A percentile compares a stretch with the other conserved stretches of the same genome.
These are phyloP conservation scores for Eimeria acervulina DNA, from an alignment of 169 alveolate species.

Conservation along the genomic window DNA sequence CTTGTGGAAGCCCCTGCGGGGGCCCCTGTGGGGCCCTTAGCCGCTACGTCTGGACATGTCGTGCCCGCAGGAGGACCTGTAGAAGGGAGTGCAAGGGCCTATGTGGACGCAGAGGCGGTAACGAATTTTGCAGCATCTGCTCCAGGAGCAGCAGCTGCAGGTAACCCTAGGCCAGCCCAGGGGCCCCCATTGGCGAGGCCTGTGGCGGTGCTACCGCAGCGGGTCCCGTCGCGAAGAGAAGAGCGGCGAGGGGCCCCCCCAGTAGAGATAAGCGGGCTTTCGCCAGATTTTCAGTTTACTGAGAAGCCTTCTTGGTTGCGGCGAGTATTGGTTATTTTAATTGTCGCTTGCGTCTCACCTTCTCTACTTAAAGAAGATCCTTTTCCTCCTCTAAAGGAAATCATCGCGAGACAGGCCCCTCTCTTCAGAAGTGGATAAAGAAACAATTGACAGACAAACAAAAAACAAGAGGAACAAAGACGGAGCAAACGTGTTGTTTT, in stretches of 20 bases:
- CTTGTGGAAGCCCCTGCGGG: neutral
- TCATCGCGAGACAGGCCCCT: neutral
- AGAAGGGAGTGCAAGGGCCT: no score
- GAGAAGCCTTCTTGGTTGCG: constrained; percentile 13
- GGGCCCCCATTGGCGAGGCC: constrained; percentile 31
- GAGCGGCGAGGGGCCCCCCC: neutral
- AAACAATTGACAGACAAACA: no score
- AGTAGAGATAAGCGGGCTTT: neutral
- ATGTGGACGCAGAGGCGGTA: neutral
- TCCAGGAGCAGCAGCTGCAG: constrained; percentile 6
- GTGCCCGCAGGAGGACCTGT: no score
- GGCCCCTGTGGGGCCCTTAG: neutral
- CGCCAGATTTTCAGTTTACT: neutral
- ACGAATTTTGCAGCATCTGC: neutral
- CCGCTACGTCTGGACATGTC: neutral
- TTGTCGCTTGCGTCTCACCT: constrained; percentile 13
- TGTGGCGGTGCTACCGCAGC: constrained; percentile 34
- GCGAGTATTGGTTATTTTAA: neutral
- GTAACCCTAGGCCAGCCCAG: neutral
- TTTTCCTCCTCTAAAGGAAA: neutral
- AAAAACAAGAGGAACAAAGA: no score
- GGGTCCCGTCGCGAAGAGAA: neutral
- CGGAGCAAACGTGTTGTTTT: no score
- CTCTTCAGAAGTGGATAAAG: neutral
- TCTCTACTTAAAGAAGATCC: constrained; percentile 24